Conservation (phyloP, 1,284 basidiomycete species). For the Takashimella koratensis region DNA sequence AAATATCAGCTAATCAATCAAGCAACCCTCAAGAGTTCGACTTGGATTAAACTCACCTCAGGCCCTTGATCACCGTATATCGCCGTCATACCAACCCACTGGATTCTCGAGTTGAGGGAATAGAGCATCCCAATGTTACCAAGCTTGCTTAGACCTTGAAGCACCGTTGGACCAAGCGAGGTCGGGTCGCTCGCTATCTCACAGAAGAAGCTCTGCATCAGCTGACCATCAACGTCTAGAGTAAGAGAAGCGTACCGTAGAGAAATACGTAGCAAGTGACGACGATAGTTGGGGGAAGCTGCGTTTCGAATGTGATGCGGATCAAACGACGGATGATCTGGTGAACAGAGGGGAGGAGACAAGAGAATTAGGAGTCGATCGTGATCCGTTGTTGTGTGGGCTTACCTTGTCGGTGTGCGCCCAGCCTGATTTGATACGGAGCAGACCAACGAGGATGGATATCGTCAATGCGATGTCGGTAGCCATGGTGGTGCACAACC, state of each 20-base stretch:
- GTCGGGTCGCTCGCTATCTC: neutral
- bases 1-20: too few relatives aligned
- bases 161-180: neutral
- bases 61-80: too few relatives aligned
- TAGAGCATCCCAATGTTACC: conserved; percentile 28
- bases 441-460: conserved; percentile 22
- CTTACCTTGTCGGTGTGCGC: conserved; percentile 24
- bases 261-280: neutral
- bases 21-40: too few relatives aligned
- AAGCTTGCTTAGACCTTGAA: too few relatives aligned
- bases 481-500: conserved; percentile 21
- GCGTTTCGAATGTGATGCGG: conserved; percentile 29
- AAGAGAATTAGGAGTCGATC: neutral
- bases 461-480: conserved; percentile 29
- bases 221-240: neutral
- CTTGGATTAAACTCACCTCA: too few relatives aligned
- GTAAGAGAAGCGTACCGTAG: neutral
- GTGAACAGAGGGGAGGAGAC: neutral
- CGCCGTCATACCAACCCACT: too few relatives aligned
- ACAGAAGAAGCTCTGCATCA: neutral
- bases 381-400: neutral
- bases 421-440: conserved; percentile 27
- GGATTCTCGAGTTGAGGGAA: conserved; percentile 22
- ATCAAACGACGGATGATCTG: conserved; percentile 24
- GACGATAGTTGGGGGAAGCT: conserved; percentile 24